Conservation (phyloP, 2,329 filamentous ascomycete genomes). For the Colletotrichum australisinense region DNA sequence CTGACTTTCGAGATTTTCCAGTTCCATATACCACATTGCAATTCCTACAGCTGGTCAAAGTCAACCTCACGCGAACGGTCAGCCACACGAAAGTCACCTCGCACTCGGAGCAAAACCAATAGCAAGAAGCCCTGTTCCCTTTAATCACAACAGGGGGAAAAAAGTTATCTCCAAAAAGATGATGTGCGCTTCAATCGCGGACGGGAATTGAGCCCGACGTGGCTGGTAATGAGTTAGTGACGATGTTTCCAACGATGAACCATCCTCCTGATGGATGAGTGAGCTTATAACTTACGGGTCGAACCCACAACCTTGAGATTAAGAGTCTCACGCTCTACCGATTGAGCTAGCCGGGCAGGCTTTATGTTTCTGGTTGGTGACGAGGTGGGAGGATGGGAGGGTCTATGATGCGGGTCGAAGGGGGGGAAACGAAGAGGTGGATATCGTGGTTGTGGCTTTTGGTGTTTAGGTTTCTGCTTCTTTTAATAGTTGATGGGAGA, state of each 20-base stretch:
- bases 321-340: conserved; percentile 81
- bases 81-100: too few relatives aligned
- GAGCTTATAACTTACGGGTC: conserved; percentile 41
- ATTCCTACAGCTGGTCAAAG: too few relatives aligned
- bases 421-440: background rate
- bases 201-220: conserved; percentile 32
- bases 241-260: background rate
- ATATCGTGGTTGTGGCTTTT: too few relatives aligned
- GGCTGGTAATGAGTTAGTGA: conserved; percentile 7
- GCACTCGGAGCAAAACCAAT: too few relatives aligned
- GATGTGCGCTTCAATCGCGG: conserved; percentile 13
- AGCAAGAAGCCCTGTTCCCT: too few relatives aligned
- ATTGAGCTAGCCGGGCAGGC: conserved; percentile 71
- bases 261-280: background rate
- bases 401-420: background rate
- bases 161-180: background rate
- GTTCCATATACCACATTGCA: too few relatives aligned
- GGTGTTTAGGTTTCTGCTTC: too few relatives aligned
- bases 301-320: conserved; percentile 70
- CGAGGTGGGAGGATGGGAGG: background rate
- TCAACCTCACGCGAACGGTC: too few relatives aligned
- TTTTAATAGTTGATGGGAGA: too few relatives aligned
- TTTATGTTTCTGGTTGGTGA: conserved; percentile 1
- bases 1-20: too few relatives aligned
- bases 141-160: too few relatives aligned